Conservation (phyloP, 371 early-diverging fungal genomes). For the Apophysomyces elegans region DNA sequence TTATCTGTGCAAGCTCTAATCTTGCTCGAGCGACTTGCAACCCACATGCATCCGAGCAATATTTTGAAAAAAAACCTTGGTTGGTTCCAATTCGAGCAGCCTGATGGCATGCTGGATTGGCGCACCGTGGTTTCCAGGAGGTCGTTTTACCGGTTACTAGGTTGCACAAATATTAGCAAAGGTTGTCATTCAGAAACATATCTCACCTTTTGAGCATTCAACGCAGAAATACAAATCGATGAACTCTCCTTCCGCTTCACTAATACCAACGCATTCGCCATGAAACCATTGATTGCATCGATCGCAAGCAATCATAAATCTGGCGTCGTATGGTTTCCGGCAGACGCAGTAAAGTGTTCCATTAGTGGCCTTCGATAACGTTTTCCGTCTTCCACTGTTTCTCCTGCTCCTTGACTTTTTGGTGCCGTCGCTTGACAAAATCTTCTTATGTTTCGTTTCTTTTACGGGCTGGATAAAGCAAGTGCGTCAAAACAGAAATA, state of each 20-base stretch:
- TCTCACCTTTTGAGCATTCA: constrained; percentile 50
- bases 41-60: constrained; percentile 45
- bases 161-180: not conserved
- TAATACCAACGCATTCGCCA: constrained; percentile 67
- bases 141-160: constrained; percentile 49
- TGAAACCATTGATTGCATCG: constrained; percentile 71
- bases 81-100: constrained; percentile 35
- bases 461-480: not conserved
- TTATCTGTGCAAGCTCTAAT: constrained; percentile 38
- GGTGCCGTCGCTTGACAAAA: not conserved
- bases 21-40: constrained; percentile 49
- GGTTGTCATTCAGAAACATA: not conserved
- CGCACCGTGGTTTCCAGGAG: constrained; percentile 56
- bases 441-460: not conserved
- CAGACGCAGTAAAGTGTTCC: constrained; percentile 59
- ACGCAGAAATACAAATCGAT: constrained; percentile 64
- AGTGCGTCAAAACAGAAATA: not conserved
- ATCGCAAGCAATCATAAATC: constrained; percentile 72
- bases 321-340: constrained; percentile 53
- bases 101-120: constrained; percentile 45
- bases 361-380: not conserved
- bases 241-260: constrained; percentile 59
- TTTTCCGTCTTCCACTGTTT: constrained; percentile 12
- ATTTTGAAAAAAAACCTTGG: constrained; percentile 42
- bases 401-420: constrained; percentile 13